These are phyloP conservation scores for Cladosporium sp. DNA, from an alignment of 2,329 filamentous ascomycete species.

Conservation along the genomic window DNA sequence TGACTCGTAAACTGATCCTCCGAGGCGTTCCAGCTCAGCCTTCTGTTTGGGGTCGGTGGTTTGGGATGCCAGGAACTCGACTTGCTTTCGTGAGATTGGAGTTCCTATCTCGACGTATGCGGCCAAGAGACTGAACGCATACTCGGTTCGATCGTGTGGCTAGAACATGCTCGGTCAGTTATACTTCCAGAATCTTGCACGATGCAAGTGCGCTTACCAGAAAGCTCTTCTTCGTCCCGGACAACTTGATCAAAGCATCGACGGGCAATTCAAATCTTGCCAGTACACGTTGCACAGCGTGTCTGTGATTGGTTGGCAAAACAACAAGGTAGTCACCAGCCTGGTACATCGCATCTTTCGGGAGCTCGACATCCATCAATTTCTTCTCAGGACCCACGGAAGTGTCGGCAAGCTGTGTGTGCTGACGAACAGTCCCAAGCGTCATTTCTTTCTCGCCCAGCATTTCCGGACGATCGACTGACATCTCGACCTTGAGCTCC, in stretches of 20 bases:
- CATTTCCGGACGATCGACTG: neutral
- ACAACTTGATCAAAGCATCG: slow-evolving; percentile 46
- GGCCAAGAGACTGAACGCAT: slow-evolving; percentile 44
- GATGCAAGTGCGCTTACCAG: neutral
- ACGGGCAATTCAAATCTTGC: slow-evolving; percentile 57
- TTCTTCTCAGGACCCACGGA: slow-evolving; percentile 52
- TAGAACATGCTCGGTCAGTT: slow-evolving; percentile 50
- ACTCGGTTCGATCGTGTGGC: slow-evolving; percentile 3
- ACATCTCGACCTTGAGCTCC: neutral
- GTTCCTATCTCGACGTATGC: slow-evolving; percentile 68
- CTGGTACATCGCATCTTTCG: slow-evolving; percentile 51
- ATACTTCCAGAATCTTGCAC: slow-evolving; percentile 40
- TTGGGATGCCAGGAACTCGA: slow-evolving; percentile 36
- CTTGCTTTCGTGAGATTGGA: slow-evolving; percentile 42
- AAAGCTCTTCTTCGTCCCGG: slow-evolving; percentile 12
- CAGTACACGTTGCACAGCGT: slow-evolving; percentile 56
- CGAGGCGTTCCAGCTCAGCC: slow-evolving; percentile 46
- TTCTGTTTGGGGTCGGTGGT: slow-evolving; percentile 12
- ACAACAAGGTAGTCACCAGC: slow-evolving; percentile 43
- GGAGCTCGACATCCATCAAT: slow-evolving; percentile 38
- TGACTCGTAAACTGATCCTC: slow-evolving; percentile 39
- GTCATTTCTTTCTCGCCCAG: slow-evolving; percentile 17
- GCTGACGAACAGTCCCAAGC: slow-evolving; percentile 46
- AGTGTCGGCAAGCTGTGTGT: slow-evolving; percentile 47
- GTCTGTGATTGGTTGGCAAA: slow-evolving; percentile 45